Evolutionary conservation across 2,329 filamentous ascomycete genomes (phyloP), one percentile per base, ranked within the genome.

Genomic region (Sclerotinia nivalis): DNA sequence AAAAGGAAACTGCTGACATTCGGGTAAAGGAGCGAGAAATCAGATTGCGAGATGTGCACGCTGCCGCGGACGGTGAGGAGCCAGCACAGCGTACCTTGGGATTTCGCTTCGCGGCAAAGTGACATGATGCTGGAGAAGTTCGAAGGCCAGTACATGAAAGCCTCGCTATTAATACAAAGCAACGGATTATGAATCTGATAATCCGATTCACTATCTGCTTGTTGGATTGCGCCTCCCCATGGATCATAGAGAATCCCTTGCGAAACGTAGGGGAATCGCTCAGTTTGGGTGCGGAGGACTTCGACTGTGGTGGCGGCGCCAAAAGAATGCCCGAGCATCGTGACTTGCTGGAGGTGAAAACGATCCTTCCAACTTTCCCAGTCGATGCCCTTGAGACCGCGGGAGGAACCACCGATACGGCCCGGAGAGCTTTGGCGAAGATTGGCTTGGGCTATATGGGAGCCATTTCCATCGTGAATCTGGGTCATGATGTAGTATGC

Each of bases 101-200:
- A 81, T 52, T 80, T 82, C 4, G 82, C 85, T 78, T 91, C 88
- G 34, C 84, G 79, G 76, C 87, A 86, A 22, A 91, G 80, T 0
- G 82, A 80, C 72, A 85, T 82, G 13, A 90, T 83, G 49, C 85
- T 82, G 54, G 86, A 80, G 75, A 89, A 89, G 71, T 91, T 91
- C 2, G 83, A 81, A 31, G 85, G 83, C 89, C 89, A 91, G 78
- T 91, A 89, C 82, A 90, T 90, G 79, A 91, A 91, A 0, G 88
- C 89, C 77, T 91, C 89, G 8, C 84, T 87, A 62, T 89, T 89
- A 75, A 91, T 87, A 4, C 85, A 86, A 8, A 91, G 81, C 10
- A 91, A 75, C 7, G 89, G 89, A 18, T 84, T 82, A 50, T 81
- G 80, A 8, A 84, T 78, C 22, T 82, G 81, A 69, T 85, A 80